Base-by-base conservation (phyloP, 345 rosid genomes). In the Brassica carinata region DNA sequence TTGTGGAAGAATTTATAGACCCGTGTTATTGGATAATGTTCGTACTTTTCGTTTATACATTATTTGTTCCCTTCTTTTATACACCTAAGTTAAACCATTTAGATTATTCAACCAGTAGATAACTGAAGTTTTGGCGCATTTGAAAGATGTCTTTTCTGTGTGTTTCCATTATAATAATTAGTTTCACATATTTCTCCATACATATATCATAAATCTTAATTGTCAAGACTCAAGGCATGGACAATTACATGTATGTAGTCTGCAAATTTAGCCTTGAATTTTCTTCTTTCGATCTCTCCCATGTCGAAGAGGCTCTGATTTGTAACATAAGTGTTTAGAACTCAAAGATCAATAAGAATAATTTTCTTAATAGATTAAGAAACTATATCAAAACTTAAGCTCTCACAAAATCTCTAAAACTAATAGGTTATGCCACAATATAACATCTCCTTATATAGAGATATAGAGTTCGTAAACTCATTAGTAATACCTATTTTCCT, bases 1-100 rank as follows among this genome's bases (percentile, higher is more conserved):
- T 34, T 31, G 63, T 61, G 58, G 51, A 11, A 55, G 77, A 53
- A 64, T 78, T 48, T 78, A 78, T 78, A 78, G 76, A 31, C 48
- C 51, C 10, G 18, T 58, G 64, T 8, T 67, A 58, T 67, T 59
- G 66, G 83, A 71, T 64, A 71, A 63, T 14, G 67, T 48, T 63
- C 19, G 64, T 71, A 63, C 71, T 77, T 45, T 51, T n/a, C 59
- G 19, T 53, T 53, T 53, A 53, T 53, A 53, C 59, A 15, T 14
- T 48, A 48, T 14, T 48, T 43, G n/a, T 43, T 43, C 53, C n/a
- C n/a, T 43, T 43, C n/a, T 43, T 11, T 43, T 43, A 43, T 43
- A 43, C 53, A 43, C 53, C 53, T 43, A 43, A 43, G 53, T 58
- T 67, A 43, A 43, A 43, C 53, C 53, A 43, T 10, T 43, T 51